Conservation (phyloP, 139 green algal genomes). For the Pseudopediastrum boryanum region DNA sequence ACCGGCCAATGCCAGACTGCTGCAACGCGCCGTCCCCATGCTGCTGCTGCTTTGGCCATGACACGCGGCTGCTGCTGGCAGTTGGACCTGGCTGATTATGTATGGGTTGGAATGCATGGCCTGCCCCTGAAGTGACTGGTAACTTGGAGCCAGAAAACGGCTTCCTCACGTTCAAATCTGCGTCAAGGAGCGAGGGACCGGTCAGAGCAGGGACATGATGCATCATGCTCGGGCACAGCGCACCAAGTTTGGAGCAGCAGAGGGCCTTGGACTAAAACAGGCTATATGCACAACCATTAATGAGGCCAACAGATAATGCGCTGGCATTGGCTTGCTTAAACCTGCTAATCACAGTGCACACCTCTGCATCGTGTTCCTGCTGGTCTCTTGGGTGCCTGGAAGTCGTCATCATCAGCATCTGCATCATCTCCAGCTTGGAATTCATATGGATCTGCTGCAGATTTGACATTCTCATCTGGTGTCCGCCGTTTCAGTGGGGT, state of each 20-base stretch:
- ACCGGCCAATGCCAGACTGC: conserved; percentile 5
- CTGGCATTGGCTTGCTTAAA: neutral
- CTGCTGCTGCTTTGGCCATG: neutral
- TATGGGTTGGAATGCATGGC: neutral
- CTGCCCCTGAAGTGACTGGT: neutral
- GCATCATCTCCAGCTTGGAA: conserved; percentile 27
- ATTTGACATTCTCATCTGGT: no score
- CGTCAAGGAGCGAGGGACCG: neutral
- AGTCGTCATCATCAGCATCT: neutral
- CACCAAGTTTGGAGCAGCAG: neutral
- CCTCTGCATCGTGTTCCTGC: neutral
- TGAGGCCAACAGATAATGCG: no score
- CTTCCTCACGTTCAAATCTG: neutral
- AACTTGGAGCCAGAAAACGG: neutral
- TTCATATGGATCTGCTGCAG: conserved; percentile 11
- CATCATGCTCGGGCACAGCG: neutral
- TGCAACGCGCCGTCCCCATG: neutral
- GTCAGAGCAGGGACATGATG: neutral
- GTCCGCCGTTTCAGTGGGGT: no score
- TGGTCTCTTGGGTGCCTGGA: neutral
- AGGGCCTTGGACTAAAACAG: no score
- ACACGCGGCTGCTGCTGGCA: neutral
- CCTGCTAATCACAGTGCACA: neutral
- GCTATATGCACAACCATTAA: no score
- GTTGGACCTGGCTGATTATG: neutral